Percentiles rank a stretch among this genome's conserved stretches.
Evolutionary conservation across 2,329 filamentous ascomycete genomes (phyloP).

Genomic region (Eutypa lata): DNA sequence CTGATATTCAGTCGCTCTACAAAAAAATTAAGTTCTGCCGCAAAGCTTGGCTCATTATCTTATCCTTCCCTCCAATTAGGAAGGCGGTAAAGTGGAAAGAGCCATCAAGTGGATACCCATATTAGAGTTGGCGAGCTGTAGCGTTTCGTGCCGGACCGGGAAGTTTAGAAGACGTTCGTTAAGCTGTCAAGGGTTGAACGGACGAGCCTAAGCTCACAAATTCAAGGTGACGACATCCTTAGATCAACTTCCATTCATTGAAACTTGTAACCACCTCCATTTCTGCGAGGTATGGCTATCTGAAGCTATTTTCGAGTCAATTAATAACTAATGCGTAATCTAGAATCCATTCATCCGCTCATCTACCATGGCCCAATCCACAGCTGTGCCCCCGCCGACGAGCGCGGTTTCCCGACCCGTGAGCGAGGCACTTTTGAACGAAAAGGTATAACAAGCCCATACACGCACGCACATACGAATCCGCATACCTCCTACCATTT

Average conservation of each 20-base stretch:
- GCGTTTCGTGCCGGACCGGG: background rate
- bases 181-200: background rate
- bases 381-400: constrained; percentile 53
- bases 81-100: background rate
- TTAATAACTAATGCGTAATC: too few species aligned
- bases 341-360: constrained; percentile 6
- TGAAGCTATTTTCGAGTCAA: background rate
- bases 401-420: constrained; percentile 76
- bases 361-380: constrained; percentile 49
- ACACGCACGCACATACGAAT: background rate
- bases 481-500: constrained; percentile 14
- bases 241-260: background rate
- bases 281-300: constrained; percentile 11
- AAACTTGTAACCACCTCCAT: constrained; percentile 6
- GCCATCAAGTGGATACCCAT: background rate
- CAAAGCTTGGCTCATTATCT: background rate
- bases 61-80: background rate
- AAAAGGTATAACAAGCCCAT: constrained; percentile 74
- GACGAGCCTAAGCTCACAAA: background rate
- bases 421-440: constrained; percentile 96
- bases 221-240: constrained; percentile 7
- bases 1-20: background rate
- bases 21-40: background rate
- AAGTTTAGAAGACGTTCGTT: background rate
- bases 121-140: too few species aligned